Percentiles rank a stretch among this genome's conserved stretches.
phyloP scores from a whole-genome alignment of 441 rosid genomes.

The Adansonia madagascariensis region DNA sequence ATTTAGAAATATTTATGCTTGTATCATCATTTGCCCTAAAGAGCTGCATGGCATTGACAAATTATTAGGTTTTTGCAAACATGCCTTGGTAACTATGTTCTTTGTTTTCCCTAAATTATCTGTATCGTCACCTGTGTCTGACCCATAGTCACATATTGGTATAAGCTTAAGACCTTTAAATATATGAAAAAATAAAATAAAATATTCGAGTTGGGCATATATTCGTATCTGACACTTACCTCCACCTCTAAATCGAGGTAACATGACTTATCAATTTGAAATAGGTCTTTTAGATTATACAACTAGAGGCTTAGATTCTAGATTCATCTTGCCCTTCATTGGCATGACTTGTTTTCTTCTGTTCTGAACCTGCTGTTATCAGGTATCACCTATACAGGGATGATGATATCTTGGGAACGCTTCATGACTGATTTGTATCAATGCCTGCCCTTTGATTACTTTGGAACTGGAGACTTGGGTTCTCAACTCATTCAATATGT shows the following conservation, averaged over 20 bases:
- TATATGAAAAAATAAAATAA: no score
- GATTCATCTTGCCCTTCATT: not conserved
- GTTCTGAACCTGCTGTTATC: constrained; percentile 15
- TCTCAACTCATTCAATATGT: not conserved
- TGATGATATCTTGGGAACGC: constrained; percentile 45
- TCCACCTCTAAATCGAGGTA: no score
- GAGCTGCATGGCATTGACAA: not conserved
- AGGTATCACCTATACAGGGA: constrained; percentile 43
- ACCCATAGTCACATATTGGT: no score
- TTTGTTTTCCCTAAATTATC: not conserved
- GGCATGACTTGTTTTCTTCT: not conserved
- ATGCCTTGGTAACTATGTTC: not conserved
- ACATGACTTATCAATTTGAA: not conserved
- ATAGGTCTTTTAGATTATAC: not conserved
- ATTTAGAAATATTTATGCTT: not conserved
- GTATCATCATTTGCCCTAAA: not conserved
- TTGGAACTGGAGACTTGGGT: not conserved
- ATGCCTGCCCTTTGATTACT: no score
- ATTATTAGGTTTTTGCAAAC: not conserved
- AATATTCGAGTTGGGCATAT: no score
- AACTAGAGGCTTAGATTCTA: not conserved
- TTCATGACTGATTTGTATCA: constrained; percentile 28
- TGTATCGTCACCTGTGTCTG: no score
- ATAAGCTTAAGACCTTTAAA: no score
- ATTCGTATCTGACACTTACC: no score